These are phyloP conservation scores for Micractinium conductrix DNA, from an alignment of 139 green algal genomes.

Conservation along the genomic window DNA sequence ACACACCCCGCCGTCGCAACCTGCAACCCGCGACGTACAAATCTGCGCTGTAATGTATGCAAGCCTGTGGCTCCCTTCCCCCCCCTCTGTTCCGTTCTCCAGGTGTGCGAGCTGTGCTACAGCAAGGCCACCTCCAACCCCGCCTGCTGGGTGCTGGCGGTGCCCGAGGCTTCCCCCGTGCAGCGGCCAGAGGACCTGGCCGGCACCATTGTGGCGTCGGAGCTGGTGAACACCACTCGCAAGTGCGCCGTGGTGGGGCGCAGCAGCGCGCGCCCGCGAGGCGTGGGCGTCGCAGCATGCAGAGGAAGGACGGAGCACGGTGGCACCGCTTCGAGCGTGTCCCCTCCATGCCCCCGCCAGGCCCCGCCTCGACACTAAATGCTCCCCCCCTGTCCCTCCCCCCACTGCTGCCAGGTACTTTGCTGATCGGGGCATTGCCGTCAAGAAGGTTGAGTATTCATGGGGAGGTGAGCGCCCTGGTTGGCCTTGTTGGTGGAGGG, in stretches of 20 bases:
- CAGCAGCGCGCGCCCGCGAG: neutral
- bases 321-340: too few species aligned
- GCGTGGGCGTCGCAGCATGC: too few species aligned
- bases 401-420: constrained; percentile 50
- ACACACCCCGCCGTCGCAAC: too few species aligned
- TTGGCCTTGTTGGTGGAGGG: too few species aligned
- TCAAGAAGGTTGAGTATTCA: constrained; percentile 42
- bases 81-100: neutral
- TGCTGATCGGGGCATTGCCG: constrained; percentile 35
- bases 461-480: too few species aligned
- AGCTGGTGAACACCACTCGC: constrained; percentile 55
- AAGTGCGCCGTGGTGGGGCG: constrained; percentile 9
- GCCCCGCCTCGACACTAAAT: neutral
- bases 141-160: constrained; percentile 58
- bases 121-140: constrained; percentile 53
- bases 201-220: constrained; percentile 48
- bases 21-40: too few species aligned
- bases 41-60: too few species aligned
- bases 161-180: constrained; percentile 47
- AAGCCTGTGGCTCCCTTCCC: too few species aligned
- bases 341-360: too few species aligned
- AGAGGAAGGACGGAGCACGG: too few species aligned
- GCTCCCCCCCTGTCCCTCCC: neutral
- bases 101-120: constrained; percentile 57
- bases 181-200: constrained; percentile 38